phyloP scores from a whole-genome alignment of 306 rosid species.

The Ammopiptanthus mongolicus region DNA sequence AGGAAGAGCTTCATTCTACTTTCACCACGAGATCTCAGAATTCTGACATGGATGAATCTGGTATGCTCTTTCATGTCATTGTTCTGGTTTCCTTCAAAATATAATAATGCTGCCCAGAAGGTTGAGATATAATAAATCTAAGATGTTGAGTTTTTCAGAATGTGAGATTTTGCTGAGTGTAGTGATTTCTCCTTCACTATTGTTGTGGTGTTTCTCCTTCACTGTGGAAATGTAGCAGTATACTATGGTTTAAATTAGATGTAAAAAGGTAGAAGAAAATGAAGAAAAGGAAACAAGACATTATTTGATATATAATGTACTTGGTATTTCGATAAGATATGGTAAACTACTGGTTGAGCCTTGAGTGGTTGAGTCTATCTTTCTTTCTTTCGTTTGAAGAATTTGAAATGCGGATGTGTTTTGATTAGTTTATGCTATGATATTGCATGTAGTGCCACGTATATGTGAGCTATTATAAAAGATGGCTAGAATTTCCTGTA shows the following conservation, averaged over 20 bases:
- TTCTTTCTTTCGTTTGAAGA: not conserved
- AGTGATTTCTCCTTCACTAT: not conserved
- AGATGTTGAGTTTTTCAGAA: slow-evolving; percentile 2
- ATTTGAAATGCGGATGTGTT: not conserved
- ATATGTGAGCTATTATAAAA: not conserved
- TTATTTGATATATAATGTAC: not conserved
- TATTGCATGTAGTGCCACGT: not conserved
- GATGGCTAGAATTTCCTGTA: not conserved
- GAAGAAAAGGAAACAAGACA: not conserved
- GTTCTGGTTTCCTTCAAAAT: not conserved
- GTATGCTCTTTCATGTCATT: slow-evolving; percentile 32
- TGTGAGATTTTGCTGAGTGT: slow-evolving; percentile 2
- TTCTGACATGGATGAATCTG: slow-evolving; percentile 64
- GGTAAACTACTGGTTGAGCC: not conserved
- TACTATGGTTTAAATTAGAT: not conserved
- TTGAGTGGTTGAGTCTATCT: not conserved
- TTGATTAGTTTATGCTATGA: slow-evolving; percentile 1
- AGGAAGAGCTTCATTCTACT: slow-evolving; percentile 55
- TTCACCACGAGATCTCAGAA: slow-evolving; percentile 62
- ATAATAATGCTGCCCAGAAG: not conserved
- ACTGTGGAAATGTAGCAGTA: not conserved
- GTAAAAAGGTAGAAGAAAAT: not conserved
- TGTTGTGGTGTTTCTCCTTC: not conserved
- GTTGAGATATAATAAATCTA: slow-evolving; percentile 10
- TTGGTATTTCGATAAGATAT: not conserved